Evolutionary conservation across 306 rosid species (phyloP), one percentile per base, ranked within the genome.

Genomic region (Sechiopsis laciniata): DNA sequence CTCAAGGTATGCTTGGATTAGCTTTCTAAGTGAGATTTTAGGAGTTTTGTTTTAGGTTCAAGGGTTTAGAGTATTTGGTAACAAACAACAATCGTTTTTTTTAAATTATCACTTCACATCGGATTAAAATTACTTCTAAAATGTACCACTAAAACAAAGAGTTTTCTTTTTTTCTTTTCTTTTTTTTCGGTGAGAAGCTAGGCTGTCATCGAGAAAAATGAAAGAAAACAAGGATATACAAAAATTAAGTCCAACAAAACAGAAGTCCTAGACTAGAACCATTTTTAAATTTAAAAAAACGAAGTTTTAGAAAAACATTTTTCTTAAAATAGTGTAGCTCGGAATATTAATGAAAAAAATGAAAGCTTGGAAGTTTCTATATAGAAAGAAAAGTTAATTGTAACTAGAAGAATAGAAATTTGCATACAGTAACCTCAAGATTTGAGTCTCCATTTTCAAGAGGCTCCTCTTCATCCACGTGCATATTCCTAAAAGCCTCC

Each of bases 401-500:
- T 15, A 22, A 45, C 60, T 51, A 52, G 60, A 70, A 70, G 40
- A 48, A 24, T 24, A 70, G 58, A 32, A 77, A 42, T 55, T 60
- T 75, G 74, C 55, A 78, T 46, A 55, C 22, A 57, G 17, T 12
- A 62, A 93, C 98, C 96, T 90, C 90, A 52, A 83, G 84, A 83
- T 66, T 77, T 53, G 79, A 51, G 51, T 90, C 89, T 67, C 96
- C 97, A 81, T 93, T 94, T 85, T 89, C 96, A 79, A 88, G 82
- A 79, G 82, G 86, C 59, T 71, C 87, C 48, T 87, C 89, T 62
- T 40, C 87, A 80, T 88, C 90, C 71, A 89, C 68, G 74, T 83
- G 88, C 96, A 89, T 83, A 78, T 82, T 90, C 80, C 85, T 89
- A 83, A 87, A 94, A 79, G 86, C 86, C 74, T 94, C 97, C 67